Evolutionary conservation across 2,329 filamentous ascomycete genomes (phyloP), one percentile per base, ranked within the genome.

Genomic region (Diplodia mutila): DNA sequence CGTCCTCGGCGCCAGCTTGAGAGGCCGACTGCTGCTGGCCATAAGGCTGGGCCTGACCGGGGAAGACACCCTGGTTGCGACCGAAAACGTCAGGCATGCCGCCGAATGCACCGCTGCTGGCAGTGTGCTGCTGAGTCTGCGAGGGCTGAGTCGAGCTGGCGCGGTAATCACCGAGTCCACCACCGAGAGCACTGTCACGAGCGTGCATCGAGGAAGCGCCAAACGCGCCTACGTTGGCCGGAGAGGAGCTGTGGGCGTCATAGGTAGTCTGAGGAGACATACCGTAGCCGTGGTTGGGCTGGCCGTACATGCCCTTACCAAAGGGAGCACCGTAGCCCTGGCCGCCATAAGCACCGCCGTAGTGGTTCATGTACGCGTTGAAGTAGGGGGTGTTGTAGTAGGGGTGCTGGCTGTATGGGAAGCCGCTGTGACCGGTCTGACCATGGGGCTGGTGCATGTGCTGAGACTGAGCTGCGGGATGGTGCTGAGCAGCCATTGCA

Each of bases 281-380:
- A 68, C 81, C 82, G 75, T 89, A 90, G 67, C 80, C 57, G 71
- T 88, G 86, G 71, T 85, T 83, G 49, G 87, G 86, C 72, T 88
- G 87, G 37, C 83, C 86, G 73, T 90, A 90, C 85, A 89, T 88
- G 70, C 84, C 85, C 72, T 86, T 85, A 55, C 84, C 84, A 69
- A 86, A 88, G 18, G 81, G 81, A 46, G 81, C 82, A 70, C 81
- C 80, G 70, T 84, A 84, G 34, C 78, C 80, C 68, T 78, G 77
- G 69, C 81, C 83, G 70, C 80, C 84, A 69, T 82, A 82, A 67
- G 84, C 85, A 67, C 82, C 85, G 68, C 82, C 84, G 72, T 86
- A 89, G 75, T 89, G 86, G 75, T 86, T 87, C 81, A 89, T 85
- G 79, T 90, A 90, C 64, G 85, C 81, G 70, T 82, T 82, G 78